These are phyloP conservation scores for Nothophoma quercina DNA, from an alignment of 2,329 filamentous ascomycete genomes.

Conservation along the genomic window DNA sequence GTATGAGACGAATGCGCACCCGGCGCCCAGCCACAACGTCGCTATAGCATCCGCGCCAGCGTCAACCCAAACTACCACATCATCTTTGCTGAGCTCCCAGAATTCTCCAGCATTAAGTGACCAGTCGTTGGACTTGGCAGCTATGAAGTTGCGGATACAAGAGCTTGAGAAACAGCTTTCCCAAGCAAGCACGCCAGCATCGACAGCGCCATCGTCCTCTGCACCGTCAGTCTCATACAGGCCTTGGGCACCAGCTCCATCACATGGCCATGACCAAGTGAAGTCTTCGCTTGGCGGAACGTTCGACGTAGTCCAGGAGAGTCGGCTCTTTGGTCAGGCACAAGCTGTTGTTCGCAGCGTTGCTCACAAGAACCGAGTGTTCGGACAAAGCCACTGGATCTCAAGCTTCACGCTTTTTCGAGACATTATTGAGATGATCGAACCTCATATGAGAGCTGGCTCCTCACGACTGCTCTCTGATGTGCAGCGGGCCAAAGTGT, in stretches of 20 bases:
- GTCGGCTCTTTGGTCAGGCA: constrained; percentile 37
- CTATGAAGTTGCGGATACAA: constrained; percentile 51
- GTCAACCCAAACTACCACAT: not conserved
- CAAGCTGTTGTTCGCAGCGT: constrained; percentile 53
- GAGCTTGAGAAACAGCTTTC: constrained; percentile 55
- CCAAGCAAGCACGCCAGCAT: constrained; percentile 14
- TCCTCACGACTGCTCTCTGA: constrained; percentile 45
- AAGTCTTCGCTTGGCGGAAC: constrained; percentile 49
- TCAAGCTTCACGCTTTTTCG: constrained; percentile 55
- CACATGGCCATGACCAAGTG: constrained; percentile 49
- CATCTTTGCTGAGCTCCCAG: not conserved
- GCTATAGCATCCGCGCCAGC: constrained; percentile 9
- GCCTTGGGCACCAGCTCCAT: constrained; percentile 31
- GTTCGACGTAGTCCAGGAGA: constrained; percentile 55
- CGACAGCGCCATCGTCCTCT: constrained; percentile 3
- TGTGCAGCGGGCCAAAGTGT: constrained; percentile 61
- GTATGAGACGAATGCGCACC: constrained; percentile 48
- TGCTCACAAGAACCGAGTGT: constrained; percentile 63
- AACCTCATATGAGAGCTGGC: constrained; percentile 51
- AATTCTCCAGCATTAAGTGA: constrained; percentile 26
- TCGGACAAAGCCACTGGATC: constrained; percentile 67
- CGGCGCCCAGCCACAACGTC: constrained; percentile 17
- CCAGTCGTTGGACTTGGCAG: constrained; percentile 46
- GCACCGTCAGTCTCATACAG: constrained; percentile 10
- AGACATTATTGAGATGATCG: constrained; percentile 56